Evolutionary conservation across 1,284 basidiomycete genomes (phyloP), one percentile per base, ranked within the genome.

Genomic region (Cryptococcus sp.): DNA sequence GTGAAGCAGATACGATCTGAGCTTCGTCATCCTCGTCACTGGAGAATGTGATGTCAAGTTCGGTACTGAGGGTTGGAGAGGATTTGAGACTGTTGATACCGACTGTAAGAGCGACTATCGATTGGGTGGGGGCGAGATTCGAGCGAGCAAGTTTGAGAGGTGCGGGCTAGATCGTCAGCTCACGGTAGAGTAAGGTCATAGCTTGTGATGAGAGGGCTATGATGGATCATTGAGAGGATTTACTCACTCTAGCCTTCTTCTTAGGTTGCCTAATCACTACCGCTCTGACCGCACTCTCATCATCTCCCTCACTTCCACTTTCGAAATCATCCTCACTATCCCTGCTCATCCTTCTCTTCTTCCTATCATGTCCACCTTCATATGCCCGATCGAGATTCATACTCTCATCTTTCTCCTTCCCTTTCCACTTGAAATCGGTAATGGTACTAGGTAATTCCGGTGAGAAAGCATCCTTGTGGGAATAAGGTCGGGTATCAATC

Each of bases 121-220:
- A 50, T 42, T 43, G 32, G 23, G 49, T 50, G 11, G 49, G 49
- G 31, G 37, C 49, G 31, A 50, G 33, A 32, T 50, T 50, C 30
- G 37, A 7, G 6, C 31, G n/a, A 8, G 36, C 15, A 32, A 50
- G 49, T 10, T 10, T 14, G 10, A 43, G 35, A 32, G 15, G 49
- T 3, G 49, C 37, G 14, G 49, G 36, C 49, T 50, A 33, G 5
- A 10, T 6, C 15, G n/a, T 31, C 23, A 31, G 46, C 46, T 46
- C 44, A 30, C 44, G 11, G 10, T 10, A 10, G 44, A 46, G 38
- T 10, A 41, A 10, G 38, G 38, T 14, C 5, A 10, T 3, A n/a
- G 37, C 48, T n/a, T 49, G 35, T 10, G 13, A n/a, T 37, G 23
- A 32, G 34, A 36, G 35, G 34, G 14, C 3, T 32, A 47, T 47